Base-by-base conservation (phyloP, 2,329 filamentous ascomycete species). In the Emericellopsis atlantica region DNA sequence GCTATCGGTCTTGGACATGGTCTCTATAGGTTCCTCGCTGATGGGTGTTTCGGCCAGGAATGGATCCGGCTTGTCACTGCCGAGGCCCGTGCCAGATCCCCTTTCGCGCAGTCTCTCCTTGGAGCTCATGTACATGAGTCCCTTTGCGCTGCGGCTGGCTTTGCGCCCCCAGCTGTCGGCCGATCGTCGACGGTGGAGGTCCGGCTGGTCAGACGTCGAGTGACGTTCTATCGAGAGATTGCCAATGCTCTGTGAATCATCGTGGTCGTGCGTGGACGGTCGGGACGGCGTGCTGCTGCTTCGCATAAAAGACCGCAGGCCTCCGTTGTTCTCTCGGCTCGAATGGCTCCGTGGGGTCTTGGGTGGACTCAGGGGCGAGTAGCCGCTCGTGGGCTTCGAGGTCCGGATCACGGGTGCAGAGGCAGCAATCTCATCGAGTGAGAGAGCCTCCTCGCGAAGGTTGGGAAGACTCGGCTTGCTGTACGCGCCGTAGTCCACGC, bases 381-480 rank as follows among this genome's bases (percentile, higher is more conserved):
- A 76, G 41, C 84, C 84, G 39, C 83, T 86, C 1, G 84, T 84
- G 7, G 81, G 82, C 57, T 89, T 89, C 26, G 86, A 76, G 26
- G 89, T 94, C 47, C 82, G 80, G 50, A 93, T 74, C 41, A 90
- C 74, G 15, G 88, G 87, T 11, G 86, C 65, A 37, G 67, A 65
- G 18, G 77, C 76, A 24, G 77, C 70, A 36, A 79, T 62, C 41
- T 81, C 73, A 60, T 79, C 71, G 47, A 79, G 59, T 10, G 70
- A 65, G 6, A 65, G 50, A 35, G 51, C 51, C 31, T 70, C 65
- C 38, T 73, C 40, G 15, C 36, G 65, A 11, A 69, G 53, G 15
- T 74, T 67, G 40, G 69, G 67, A 26, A 69, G 61, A 15, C 66
- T 62, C 5, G 71, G 64, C 37, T 70, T 64, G 39, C 70, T 65